Conservation (phyloP, 345 rosid genomes). For the Cardamine occulta region DNA sequence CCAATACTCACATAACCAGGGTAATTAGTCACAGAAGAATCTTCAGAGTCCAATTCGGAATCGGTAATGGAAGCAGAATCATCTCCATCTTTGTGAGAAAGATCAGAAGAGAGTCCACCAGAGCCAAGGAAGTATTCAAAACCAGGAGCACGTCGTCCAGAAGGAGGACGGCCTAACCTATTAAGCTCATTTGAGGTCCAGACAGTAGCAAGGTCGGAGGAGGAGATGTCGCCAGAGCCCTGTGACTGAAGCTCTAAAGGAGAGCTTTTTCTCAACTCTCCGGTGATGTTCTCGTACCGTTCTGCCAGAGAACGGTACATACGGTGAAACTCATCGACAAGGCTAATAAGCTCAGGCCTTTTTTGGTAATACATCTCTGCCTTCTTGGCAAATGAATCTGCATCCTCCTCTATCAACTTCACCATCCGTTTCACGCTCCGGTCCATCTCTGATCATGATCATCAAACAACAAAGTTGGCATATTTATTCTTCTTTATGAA, state of each 20-base stretch:
- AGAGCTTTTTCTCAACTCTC: slow-evolving; percentile 64
- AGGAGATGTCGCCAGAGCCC: slow-evolving; percentile 54
- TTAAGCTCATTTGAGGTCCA: slow-evolving; percentile 56
- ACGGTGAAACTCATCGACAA: slow-evolving; percentile 52
- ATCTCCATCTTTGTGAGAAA: slow-evolving; percentile 64
- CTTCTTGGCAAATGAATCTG: slow-evolving; percentile 55
- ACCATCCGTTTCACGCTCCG: slow-evolving; percentile 47
- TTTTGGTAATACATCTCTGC: slow-evolving; percentile 58
- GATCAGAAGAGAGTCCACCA: slow-evolving; percentile 58
- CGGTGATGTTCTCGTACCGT: slow-evolving; percentile 55
- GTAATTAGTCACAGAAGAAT: slow-evolving; percentile 71
- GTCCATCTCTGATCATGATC: slow-evolving; percentile 49
- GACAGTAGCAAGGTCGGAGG: slow-evolving; percentile 48
- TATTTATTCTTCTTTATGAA: neutral
- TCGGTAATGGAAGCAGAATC: slow-evolving; percentile 69
- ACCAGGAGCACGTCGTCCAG: slow-evolving; percentile 63
- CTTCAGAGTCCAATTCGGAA: slow-evolving; percentile 73
- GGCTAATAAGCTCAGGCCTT: slow-evolving; percentile 51
- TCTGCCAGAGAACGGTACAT: slow-evolving; percentile 51
- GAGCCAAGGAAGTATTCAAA: slow-evolving; percentile 69
- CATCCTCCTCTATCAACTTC: slow-evolving; percentile 51
- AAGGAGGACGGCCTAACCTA: slow-evolving; percentile 53
- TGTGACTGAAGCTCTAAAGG: slow-evolving; percentile 70
- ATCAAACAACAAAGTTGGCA: slow-evolving; percentile 20
- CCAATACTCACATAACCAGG: slow-evolving; percentile 51